Percentiles rank a stretch among this genome's conserved stretches.
Conservation (phyloP, 352 stramenopile species). For the Elongisporangium senticosum region DNA sequence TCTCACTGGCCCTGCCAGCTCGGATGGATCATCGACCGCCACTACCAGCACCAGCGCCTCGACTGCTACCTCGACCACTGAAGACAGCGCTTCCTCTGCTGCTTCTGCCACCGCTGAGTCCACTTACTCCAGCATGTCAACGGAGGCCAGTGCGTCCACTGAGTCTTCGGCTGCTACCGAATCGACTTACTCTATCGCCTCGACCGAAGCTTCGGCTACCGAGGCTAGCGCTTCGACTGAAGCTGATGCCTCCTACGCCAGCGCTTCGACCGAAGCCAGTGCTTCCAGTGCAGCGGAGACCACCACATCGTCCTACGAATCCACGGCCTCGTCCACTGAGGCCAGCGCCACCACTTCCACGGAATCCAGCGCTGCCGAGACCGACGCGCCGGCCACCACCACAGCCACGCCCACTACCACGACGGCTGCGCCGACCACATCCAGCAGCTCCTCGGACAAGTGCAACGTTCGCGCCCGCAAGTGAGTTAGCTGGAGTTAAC, state of each 20-base stretch:
- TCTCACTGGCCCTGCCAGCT: background rate
- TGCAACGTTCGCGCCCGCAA: background rate
- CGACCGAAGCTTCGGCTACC: slow-evolving; percentile 11
- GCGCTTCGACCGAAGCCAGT: slow-evolving; percentile 1
- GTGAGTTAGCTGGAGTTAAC: background rate
- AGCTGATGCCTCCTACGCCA: background rate
- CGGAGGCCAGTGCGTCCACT: background rate
- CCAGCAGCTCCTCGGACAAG: background rate
- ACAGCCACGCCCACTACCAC: background rate
- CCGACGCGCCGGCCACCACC: background rate
- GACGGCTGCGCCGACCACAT: background rate
- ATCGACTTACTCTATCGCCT: slow-evolving; percentile 6
- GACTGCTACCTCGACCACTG: background rate
- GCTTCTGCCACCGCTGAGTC: background rate
- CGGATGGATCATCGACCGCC: background rate
- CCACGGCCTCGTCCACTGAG: slow-evolving; percentile 4
- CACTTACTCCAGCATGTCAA: background rate
- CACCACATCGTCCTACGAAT: background rate
- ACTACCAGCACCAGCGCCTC: background rate
- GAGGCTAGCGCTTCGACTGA: background rate
- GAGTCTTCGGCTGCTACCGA: slow-evolving; percentile 8
- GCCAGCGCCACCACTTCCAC: background rate
- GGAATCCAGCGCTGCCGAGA: background rate
- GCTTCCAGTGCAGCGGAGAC: slow-evolving; percentile 4
- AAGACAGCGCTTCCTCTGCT: background rate